phyloP scores from a whole-genome alignment of 805 yeast genomes.

The Candida silvicultrix region DNA sequence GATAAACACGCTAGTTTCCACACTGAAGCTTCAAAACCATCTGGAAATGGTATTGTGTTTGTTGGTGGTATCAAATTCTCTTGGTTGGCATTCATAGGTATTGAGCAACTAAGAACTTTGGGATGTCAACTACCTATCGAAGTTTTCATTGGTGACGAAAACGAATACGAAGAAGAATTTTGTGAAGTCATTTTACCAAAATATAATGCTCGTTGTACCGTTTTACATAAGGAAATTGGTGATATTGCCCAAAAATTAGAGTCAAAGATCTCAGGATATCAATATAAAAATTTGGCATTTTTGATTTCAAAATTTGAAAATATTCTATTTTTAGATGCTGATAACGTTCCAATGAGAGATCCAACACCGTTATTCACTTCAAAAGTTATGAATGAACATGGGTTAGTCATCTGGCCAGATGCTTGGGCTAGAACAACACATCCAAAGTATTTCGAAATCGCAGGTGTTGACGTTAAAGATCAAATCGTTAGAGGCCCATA shows the following conservation, averaged over 20 bases:
- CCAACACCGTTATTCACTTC: constrained; percentile 47
- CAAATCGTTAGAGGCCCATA: constrained; percentile 29
- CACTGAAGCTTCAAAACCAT: constrained; percentile 19
- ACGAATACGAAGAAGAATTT: constrained; percentile 62
- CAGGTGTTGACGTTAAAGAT: constrained; percentile 30
- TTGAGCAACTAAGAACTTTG: constrained; percentile 52
- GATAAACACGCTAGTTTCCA: constrained; percentile 34
- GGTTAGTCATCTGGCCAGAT: constrained; percentile 61
- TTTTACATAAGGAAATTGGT: constrained; percentile 49
- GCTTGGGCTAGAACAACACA: constrained; percentile 65
- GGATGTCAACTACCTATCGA: constrained; percentile 68
- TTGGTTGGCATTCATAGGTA: constrained; percentile 59
- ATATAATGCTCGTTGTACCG: constrained; percentile 57
- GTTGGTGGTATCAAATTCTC: constrained; percentile 76
- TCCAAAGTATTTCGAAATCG: constrained; percentile 52
- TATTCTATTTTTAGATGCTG: constrained; percentile 65
- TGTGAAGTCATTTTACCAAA: constrained; percentile 56
- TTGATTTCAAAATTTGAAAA: constrained; percentile 66
- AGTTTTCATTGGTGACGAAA: constrained; percentile 55
- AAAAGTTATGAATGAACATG: constrained; percentile 33
- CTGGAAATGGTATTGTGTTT: constrained; percentile 52
- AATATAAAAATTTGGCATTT: constrained; percentile 60
- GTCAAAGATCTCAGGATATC: constrained; percentile 52
- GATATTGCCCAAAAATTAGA: constrained; percentile 39
- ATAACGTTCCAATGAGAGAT: constrained; percentile 57